Evolutionary conservation across 2,329 filamentous ascomycete genomes (phyloP).

Genomic region (Diaporthe caulivora): DNA sequence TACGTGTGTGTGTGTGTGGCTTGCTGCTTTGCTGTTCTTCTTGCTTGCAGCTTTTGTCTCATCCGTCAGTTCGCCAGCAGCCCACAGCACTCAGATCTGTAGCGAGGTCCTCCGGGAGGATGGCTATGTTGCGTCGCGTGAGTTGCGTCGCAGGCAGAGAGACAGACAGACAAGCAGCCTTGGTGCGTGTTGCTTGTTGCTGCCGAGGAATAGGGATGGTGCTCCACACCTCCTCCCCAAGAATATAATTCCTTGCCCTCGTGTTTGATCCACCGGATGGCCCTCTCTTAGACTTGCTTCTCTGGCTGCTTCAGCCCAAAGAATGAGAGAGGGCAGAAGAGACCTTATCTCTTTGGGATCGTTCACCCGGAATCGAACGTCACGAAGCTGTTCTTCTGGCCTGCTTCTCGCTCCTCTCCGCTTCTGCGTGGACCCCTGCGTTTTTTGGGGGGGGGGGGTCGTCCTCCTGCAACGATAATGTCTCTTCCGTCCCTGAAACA

Average conservation of each 20-base stretch:
- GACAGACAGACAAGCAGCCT: background rate
- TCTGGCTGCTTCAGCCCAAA: constrained; percentile 4
- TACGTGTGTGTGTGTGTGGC: background rate
- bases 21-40: background rate
- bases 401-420: background rate
- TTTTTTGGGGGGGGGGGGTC: background rate
- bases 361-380: background rate
- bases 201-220: constrained; percentile 20
- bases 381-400: background rate
- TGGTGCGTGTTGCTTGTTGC: constrained; percentile 1
- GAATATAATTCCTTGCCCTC: background rate
- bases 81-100: background rate
- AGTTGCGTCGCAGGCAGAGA: background rate
- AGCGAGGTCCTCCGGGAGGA: background rate
- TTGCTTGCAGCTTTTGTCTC: background rate
- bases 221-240: constrained; percentile 21
- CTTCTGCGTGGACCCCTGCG: background rate
- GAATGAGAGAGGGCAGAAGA: background rate
- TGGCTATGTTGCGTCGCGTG: constrained; percentile 24
- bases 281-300: background rate
- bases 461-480: background rate
- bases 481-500: background rate
- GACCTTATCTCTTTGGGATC: background rate
- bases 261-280: constrained; percentile 2
- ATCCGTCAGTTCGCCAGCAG: background rate